A percentile compares a stretch with the other conserved stretches of the same genome.
These are phyloP conservation scores for Malassezia arunalokei DNA, from an alignment of 1,284 basidiomycete genomes.

Conservation along the genomic window DNA sequence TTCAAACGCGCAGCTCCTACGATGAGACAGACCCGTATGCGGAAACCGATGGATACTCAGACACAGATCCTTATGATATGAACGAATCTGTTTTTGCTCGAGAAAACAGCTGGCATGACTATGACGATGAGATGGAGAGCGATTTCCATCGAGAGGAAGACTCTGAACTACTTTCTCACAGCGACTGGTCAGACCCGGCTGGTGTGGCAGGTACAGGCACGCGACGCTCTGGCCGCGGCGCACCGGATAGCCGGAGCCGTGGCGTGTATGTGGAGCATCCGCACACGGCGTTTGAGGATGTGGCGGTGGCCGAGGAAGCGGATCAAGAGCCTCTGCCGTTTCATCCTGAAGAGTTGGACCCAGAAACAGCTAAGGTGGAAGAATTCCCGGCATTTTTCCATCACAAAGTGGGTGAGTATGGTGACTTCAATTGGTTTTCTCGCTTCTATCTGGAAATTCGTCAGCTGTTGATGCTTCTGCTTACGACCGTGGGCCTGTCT, in stretches of 20 bases:
- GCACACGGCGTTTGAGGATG: conserved; percentile 4
- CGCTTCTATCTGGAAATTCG: conserved; percentile 30
- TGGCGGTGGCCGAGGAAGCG: not conserved
- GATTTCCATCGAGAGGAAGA: not conserved
- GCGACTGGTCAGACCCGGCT: too few relatives aligned
- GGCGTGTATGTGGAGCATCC: conserved; percentile 6
- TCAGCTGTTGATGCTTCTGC: conserved; percentile 29
- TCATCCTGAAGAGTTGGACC: not conserved
- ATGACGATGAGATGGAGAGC: too few relatives aligned
- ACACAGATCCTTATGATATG: not conserved
- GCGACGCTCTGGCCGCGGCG: too few relatives aligned
- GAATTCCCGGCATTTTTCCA: conserved; percentile 33
- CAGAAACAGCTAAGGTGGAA: not conserved
- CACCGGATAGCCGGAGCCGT: not conserved
- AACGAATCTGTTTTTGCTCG: too few relatives aligned
- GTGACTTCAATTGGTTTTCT: conserved; percentile 25
- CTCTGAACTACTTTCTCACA: not conserved
- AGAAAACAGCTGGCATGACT: too few relatives aligned
- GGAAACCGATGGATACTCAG: not conserved
- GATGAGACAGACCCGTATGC: not conserved
- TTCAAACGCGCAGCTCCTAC: not conserved
- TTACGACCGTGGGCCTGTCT: conserved; percentile 22
- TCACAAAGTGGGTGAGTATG: conserved; percentile 39
- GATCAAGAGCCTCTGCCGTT: not conserved
- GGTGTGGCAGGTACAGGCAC: too few relatives aligned